Percentiles rank a stretch among this genome's conserved stretches.
phyloP scores from a whole-genome alignment of 352 stramenopile species.

The Globisporangium barbulae region DNA sequence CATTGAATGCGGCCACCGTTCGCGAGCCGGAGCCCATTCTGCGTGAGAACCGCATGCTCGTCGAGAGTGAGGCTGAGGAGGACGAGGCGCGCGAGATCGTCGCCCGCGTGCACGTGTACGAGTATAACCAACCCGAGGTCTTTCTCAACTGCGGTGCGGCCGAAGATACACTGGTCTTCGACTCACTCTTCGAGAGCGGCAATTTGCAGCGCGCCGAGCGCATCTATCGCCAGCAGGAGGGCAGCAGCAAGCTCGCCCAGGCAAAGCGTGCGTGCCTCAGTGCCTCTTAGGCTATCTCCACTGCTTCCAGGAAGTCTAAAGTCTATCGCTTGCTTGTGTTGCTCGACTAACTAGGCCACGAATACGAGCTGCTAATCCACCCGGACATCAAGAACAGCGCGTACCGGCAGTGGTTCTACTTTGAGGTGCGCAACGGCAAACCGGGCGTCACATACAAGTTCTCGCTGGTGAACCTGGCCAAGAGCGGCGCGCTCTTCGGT shows the following conservation, averaged over 20 bases:
- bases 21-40: slow-evolving; percentile 43
- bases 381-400: slow-evolving; percentile 81
- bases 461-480: slow-evolving; percentile 76
- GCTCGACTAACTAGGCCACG: slow-evolving; percentile 27
- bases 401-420: slow-evolving; percentile 91
- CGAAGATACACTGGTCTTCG: slow-evolving; percentile 61
- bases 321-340: not conserved
- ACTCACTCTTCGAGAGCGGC: slow-evolving; percentile 76
- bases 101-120: slow-evolving; percentile 50
- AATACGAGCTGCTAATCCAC: slow-evolving; percentile 73
- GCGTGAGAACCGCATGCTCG: slow-evolving; percentile 30
- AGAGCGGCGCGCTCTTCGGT: slow-evolving; percentile 80
- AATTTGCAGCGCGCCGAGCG: slow-evolving; percentile 62
- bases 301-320: too few relatives aligned
- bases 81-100: slow-evolving; percentile 28
- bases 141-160: slow-evolving; percentile 28
- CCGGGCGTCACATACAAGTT: slow-evolving; percentile 63
- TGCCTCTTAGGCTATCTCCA: not conserved
- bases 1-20: not conserved
- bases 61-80: slow-evolving; percentile 36
- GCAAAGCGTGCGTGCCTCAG: not conserved
- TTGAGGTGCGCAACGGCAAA: slow-evolving; percentile 62
- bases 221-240: slow-evolving; percentile 33
- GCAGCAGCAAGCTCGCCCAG: slow-evolving; percentile 1
- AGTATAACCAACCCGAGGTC: slow-evolving; percentile 64